Evolutionary conservation across 805 yeast species (phyloP).

Genomic region (Starmerella floris): DNA sequence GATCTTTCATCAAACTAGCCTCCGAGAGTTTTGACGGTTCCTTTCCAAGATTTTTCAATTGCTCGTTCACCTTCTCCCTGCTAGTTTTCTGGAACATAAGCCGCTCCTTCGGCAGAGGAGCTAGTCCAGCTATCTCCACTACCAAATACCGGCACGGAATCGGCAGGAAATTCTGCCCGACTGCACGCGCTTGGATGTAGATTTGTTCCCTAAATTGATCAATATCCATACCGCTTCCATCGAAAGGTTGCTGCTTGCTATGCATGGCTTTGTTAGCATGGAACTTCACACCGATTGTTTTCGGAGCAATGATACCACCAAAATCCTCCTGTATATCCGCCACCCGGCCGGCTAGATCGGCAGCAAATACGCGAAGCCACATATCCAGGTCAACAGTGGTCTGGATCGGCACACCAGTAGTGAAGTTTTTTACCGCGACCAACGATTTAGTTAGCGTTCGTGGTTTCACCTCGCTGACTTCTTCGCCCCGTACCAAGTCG

Average conservation of each 20-base stretch:
- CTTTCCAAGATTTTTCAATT: background rate
- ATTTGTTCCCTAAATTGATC: constrained; percentile 9
- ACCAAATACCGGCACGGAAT: constrained; percentile 16
- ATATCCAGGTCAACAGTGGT: constrained; percentile 44
- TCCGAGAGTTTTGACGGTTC: background rate
- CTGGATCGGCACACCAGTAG: constrained; percentile 37
- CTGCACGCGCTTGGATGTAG: constrained; percentile 4
- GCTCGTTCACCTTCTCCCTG: background rate
- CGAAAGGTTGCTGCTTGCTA: constrained; percentile 14
- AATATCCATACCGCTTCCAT: background rate
- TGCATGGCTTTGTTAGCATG: constrained; percentile 1
- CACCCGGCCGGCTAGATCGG: constrained; percentile 60
- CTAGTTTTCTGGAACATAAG: constrained; percentile 5
- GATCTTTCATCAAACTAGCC: no score
- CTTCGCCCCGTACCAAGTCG: constrained; percentile 52
- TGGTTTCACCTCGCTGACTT: constrained; percentile 40
- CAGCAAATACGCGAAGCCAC: constrained; percentile 76
- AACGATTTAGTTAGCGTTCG: constrained; percentile 64
- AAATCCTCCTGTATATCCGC: constrained; percentile 62
- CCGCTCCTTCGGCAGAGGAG: constrained; percentile 16
- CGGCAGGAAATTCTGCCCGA: constrained; percentile 6
- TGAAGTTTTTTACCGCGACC: constrained; percentile 77
- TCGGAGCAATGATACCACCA: constrained; percentile 33
- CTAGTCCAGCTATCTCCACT: constrained; percentile 16
- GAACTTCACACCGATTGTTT: constrained; percentile 36